Evolutionary conservation across 1,284 basidiomycete species (phyloP).

Genomic region (Pascua sp.): DNA sequence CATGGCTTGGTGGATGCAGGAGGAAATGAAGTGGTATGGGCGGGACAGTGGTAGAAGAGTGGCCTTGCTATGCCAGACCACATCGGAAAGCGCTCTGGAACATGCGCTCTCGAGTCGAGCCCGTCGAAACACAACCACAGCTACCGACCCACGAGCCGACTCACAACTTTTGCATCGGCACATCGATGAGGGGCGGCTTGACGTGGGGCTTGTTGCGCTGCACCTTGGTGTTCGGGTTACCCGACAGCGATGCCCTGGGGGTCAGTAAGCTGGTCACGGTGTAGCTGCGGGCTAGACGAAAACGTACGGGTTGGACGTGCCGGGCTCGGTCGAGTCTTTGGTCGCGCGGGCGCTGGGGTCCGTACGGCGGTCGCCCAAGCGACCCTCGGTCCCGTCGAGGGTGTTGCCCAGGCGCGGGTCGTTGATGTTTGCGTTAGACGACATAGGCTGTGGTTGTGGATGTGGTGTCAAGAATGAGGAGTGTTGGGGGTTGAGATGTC

Average conservation of each 20-base stretch:
- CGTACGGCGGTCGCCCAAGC: too few species aligned
- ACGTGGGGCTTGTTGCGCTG: slow-evolving; percentile 37
- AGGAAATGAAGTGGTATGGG: too few species aligned
- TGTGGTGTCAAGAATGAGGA: not conserved
- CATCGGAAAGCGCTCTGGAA: too few species aligned
- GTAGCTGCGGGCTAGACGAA: not conserved
- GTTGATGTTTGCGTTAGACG: too few species aligned
- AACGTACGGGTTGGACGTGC: not conserved
- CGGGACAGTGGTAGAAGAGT: too few species aligned
- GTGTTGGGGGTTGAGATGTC: not conserved
- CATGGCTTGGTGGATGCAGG: not conserved
- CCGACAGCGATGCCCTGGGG: slow-evolving; percentile 37
- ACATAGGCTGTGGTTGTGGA: too few species aligned
- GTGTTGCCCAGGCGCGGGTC: too few species aligned
- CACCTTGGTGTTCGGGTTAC: slow-evolving; percentile 37
- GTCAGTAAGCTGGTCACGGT: not conserved
- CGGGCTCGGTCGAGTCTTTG: too few species aligned
- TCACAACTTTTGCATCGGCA: slow-evolving; percentile 47
- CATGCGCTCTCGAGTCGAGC: too few species aligned
- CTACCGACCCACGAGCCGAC: slow-evolving; percentile 8
- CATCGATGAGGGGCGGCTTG: slow-evolving; percentile 46
- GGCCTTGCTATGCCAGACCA: too few species aligned
- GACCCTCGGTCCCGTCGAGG: too few species aligned
- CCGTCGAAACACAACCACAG: not conserved
- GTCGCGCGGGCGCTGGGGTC: too few species aligned